A percentile compares a stretch with the other conserved stretches of the same genome.
Evolutionary conservation across 306 rosid genomes (phyloP).

Genomic region (Inga laurina): DNA sequence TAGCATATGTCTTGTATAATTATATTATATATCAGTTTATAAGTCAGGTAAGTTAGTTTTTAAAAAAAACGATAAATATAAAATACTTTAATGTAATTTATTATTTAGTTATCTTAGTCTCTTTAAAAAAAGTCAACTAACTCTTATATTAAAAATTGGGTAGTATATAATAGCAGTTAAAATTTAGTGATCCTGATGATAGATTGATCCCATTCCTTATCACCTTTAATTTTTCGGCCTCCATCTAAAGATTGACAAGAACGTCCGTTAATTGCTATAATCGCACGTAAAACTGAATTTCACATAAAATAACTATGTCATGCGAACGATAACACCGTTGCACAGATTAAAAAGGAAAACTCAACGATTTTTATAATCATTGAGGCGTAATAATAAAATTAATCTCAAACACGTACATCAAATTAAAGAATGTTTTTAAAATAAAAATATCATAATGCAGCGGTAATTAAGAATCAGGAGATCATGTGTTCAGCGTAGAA

Average conservation of each 20-base stretch:
- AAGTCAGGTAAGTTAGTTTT: no score
- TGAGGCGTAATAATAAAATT: background rate
- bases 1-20: no score
- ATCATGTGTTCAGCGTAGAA: background rate
- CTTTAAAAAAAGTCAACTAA: no score
- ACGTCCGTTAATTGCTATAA: constrained; percentile 18
- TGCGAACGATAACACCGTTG: constrained; percentile 31
- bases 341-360: background rate
- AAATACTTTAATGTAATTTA: no score
- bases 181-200: background rate
- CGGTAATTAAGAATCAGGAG: background rate
- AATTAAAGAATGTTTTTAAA: background rate
- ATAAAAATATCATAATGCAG: background rate
- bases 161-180: background rate
- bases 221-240: background rate
- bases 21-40: no score
- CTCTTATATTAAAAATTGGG: no score
- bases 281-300: background rate
- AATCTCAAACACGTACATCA: background rate
- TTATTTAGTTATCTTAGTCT: no score
- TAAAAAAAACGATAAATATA: no score
- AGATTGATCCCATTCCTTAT: background rate
- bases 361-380: no score
- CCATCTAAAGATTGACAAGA: constrained; percentile 6
- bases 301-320: background rate